Base-by-base conservation (phyloP, 2,329 filamentous ascomycete genomes). In the Fusarium sp. region DNA sequence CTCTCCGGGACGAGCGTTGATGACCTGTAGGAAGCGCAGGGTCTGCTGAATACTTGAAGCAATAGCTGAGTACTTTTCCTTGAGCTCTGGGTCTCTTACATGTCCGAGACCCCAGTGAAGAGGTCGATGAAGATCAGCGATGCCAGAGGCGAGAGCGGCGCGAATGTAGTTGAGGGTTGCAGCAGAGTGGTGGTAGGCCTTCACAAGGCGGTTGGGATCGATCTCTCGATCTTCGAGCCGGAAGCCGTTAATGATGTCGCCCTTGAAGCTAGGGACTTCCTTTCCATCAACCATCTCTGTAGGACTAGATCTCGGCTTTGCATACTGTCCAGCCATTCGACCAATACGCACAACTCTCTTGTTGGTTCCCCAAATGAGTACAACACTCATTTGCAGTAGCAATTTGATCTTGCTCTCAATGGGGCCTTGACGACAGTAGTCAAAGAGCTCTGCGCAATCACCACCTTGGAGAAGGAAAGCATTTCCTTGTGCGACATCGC, bases 381-480 rank as follows among this genome's bases (percentile, higher is more conserved):
- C 94, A 76, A 99, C 85, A 73, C 94, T 97, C 95, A 99, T 98
- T 84, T 99, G 96, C 66, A 99, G 86, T 35, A 99, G 88, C 31
- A 99, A 89, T 84, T 98, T 98, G 82, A 98, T 94, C 86, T 98
- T 99, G 71, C 94, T 92, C 83, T 98, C 94, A 76, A 99, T 98
- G 73, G 93, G 92, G 19, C 89, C 88, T 80, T 94, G 92, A 77
- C 93, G 91, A 83, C 96, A 99, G 86, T 99, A 99, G 82, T 96
- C 94, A 79, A 99, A 99, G 15, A 98, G 88, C 84, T 99, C 96
- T 21, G 96, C 96, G 79, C 96, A 99, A 83, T 99, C 96, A 70
- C 95, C 96, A 67, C 96, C 96, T 84, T 99, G 96, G 8, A 99
- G 89, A 15, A 99, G 87, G 81, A 99, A 98, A 18, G 95, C 94